Conservation (phyloP, 495 filamentous ascomycete species). For the Daldinia concentrica region DNA sequence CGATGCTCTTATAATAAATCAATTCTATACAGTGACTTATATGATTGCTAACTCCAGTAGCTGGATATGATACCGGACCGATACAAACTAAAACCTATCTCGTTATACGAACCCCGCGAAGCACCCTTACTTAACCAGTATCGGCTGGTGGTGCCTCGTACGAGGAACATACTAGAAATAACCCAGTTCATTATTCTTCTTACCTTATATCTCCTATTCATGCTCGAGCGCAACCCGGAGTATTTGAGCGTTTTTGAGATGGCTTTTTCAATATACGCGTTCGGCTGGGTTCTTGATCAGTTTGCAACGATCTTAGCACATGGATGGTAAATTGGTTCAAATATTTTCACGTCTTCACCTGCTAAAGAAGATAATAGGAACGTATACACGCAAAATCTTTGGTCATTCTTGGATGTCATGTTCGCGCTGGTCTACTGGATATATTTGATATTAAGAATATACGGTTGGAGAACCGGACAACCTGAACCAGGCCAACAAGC, state of each 20-base stretch:
- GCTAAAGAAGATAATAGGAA: constrained; percentile 57
- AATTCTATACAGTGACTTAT: neutral
- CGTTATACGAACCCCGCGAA: constrained; percentile 71
- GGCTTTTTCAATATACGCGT: constrained; percentile 69
- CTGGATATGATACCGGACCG: constrained; percentile 77
- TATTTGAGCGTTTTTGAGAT: constrained; percentile 63
- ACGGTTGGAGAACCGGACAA: constrained; percentile 57
- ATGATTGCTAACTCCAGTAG: constrained; percentile 23
- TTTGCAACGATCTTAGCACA: constrained; percentile 76
- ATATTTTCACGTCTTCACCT: neutral
- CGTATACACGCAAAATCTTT: constrained; percentile 80
- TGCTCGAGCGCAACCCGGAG: constrained; percentile 64
- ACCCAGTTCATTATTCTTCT: constrained; percentile 72
- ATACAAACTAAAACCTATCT: constrained; percentile 76
- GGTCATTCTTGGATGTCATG: constrained; percentile 78
- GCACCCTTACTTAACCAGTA: constrained; percentile 78
- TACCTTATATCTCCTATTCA: constrained; percentile 68
- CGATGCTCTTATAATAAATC: neutral
- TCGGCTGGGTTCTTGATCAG: constrained; percentile 78
- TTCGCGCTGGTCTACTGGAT: constrained; percentile 69
- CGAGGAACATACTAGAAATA: constrained; percentile 72
- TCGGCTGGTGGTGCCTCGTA: constrained; percentile 74
- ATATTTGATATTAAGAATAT: constrained; percentile 69
- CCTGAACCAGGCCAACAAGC: constrained; percentile 60
- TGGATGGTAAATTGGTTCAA: constrained; percentile 60